A percentile compares a stretch with the other conserved stretches of the same genome.
phyloP scores from a whole-genome alignment of 306 rosid species.

The Castanea mollissima region DNA sequence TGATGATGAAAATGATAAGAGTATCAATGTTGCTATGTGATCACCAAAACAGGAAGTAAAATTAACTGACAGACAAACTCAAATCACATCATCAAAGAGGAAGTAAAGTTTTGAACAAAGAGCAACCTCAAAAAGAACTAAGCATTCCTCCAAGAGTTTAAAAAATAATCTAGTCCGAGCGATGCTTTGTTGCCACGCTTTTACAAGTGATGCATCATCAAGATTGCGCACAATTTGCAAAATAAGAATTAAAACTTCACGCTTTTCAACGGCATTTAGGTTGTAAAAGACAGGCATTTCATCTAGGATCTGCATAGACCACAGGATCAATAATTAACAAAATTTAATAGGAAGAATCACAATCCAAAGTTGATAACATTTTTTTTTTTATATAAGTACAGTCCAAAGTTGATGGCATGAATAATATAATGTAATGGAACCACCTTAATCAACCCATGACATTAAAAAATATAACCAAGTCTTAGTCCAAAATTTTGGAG shows the following conservation, averaged over 20 bases:
- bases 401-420: neutral
- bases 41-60: neutral
- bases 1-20: neutral
- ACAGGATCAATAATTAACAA: constrained; percentile 20
- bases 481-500: too few species aligned
- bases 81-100: constrained; percentile 11
- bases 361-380: neutral
- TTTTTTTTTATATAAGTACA: neutral
- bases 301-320: constrained; percentile 73
- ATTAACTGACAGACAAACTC: neutral
- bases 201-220: constrained; percentile 84
- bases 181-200: constrained; percentile 97
- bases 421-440: constrained; percentile 7
- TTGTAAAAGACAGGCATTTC: constrained; percentile 99
- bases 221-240: constrained; percentile 95
- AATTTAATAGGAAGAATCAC: constrained; percentile 16
- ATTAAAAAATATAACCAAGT: neutral
- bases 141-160: constrained; percentile 95
- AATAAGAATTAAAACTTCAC: constrained; percentile 82
- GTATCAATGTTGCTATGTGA: neutral
- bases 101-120: constrained; percentile 20
- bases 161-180: constrained; percentile 96
- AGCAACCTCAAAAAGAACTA: constrained; percentile 83
- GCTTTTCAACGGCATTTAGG: constrained; percentile 87
- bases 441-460: neutral